Evolutionary conservation across 139 green algal species (phyloP).

Genomic region (Coelastrella sp.): DNA sequence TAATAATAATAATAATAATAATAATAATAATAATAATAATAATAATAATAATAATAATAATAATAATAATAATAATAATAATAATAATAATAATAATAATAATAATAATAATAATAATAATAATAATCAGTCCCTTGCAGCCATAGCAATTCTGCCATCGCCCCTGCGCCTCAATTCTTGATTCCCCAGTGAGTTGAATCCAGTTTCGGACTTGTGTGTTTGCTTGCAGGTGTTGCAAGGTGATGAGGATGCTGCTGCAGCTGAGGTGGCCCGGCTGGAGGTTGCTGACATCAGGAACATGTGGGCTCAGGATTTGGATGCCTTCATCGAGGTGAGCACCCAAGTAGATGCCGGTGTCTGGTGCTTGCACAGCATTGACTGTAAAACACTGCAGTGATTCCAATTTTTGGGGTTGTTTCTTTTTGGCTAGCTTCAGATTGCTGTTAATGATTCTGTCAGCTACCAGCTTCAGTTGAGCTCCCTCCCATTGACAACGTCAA

Average conservation of each 20-base stretch:
- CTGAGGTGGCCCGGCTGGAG: conserved; percentile 33
- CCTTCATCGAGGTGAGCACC: conserved; percentile 72
- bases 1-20: too few relatives aligned
- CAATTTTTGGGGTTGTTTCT: not conserved
- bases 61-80: too few relatives aligned
- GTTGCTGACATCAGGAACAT: conserved; percentile 56
- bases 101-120: too few relatives aligned
- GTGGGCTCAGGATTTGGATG: conserved; percentile 88
- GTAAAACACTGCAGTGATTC: not conserved
- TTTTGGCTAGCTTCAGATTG: not conserved
- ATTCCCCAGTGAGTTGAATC: too few relatives aligned
- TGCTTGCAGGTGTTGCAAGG: conserved; percentile 19
- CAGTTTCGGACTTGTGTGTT: too few relatives aligned
- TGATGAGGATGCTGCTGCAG: conserved; percentile 39
- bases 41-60: too few relatives aligned
- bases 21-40: too few relatives aligned
- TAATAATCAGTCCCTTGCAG: too few relatives aligned
- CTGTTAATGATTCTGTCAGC: not conserved
- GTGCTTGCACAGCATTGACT: not conserved
- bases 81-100: too few relatives aligned
- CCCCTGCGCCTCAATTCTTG: too few relatives aligned
- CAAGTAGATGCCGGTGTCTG: not conserved
- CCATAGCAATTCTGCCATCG: too few relatives aligned
- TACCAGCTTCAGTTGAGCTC: not conserved
- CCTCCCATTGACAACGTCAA: too few relatives aligned